Conservation (phyloP, 306 rosid genomes). For the Calophaca sinica region DNA sequence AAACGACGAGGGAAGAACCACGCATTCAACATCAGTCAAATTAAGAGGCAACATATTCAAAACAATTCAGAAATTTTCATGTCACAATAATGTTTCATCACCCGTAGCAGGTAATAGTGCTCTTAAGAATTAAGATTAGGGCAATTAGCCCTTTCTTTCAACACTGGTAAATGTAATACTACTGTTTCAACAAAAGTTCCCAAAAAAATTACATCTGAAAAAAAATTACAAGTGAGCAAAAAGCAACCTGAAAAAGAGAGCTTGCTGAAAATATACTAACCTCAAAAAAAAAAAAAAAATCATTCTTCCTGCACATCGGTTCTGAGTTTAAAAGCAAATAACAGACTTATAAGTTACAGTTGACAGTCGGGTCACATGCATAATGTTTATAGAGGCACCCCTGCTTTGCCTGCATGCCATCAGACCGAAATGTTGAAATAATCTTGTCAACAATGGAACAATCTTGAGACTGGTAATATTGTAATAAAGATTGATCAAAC, state of each 20-base stretch:
- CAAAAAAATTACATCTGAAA: slow-evolving; percentile 39
- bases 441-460: slow-evolving; percentile 20
- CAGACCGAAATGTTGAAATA: slow-evolving; percentile 21
- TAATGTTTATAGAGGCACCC: slow-evolving; percentile 9
- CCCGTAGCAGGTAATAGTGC: slow-evolving; percentile 4
- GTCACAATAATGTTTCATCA: slow-evolving; percentile 37
- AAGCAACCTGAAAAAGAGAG: not conserved
- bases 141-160: slow-evolving; percentile 34
- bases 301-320: slow-evolving; percentile 37
- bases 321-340: slow-evolving; percentile 14
- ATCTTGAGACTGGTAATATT: slow-evolving; percentile 29
- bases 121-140: slow-evolving; percentile 32
- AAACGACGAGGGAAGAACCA: not conserved
- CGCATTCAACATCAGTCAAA: not conserved
- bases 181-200: slow-evolving; percentile 31
- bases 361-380: slow-evolving; percentile 29
- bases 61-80: slow-evolving; percentile 37
- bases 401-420: slow-evolving; percentile 39
- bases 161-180: slow-evolving; percentile 36
- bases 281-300: slow-evolving; percentile 33
- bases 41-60: slow-evolving; percentile 33
- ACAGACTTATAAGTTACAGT: slow-evolving; percentile 18
- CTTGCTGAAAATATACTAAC: slow-evolving; percentile 37
- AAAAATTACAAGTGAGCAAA: slow-evolving; percentile 31
- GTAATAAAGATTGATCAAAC: slow-evolving; percentile 38